Conservation (phyloP, 495 filamentous ascomycete genomes). For the Chlorociboria aeruginascens region DNA sequence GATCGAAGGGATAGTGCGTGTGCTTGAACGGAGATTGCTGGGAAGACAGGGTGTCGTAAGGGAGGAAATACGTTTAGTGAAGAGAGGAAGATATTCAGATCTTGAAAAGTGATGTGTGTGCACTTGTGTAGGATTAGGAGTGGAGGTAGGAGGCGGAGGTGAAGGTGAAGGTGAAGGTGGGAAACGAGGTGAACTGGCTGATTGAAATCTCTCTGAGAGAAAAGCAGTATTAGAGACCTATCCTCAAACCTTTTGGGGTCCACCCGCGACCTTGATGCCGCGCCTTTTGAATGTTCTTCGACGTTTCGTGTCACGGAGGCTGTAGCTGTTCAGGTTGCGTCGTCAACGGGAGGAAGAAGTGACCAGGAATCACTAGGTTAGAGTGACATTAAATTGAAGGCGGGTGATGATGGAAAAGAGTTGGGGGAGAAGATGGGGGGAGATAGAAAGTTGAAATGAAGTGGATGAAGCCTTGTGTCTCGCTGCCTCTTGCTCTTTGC, state of each 20-base stretch:
- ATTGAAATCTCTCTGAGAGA: slow-evolving; percentile 15
- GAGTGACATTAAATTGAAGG: too few species aligned
- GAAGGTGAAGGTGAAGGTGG: slow-evolving; percentile 8
- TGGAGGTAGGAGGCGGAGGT: slow-evolving; percentile 17
- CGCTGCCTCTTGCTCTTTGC: too few species aligned
- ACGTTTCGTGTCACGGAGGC: slow-evolving; percentile 6
- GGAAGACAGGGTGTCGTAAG: slow-evolving; percentile 4
- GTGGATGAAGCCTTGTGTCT: too few species aligned
- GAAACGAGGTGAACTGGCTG: slow-evolving; percentile 15
- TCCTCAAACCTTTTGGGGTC: slow-evolving; percentile 22
- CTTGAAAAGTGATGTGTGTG: slow-evolving; percentile 18
- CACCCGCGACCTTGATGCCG: slow-evolving; percentile 12
- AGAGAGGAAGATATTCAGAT: slow-evolving; percentile 14
- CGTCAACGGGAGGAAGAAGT: too few species aligned
- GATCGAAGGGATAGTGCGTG: slow-evolving; percentile 21
- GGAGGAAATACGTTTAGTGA: slow-evolving; percentile 15
- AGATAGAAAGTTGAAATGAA: too few species aligned
- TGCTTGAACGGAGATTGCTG: slow-evolving; percentile 15
- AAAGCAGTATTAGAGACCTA: slow-evolving; percentile 21
- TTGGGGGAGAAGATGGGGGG: too few species aligned
- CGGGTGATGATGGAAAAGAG: too few species aligned
- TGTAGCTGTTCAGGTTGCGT: too few species aligned
- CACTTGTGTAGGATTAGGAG: slow-evolving; percentile 17
- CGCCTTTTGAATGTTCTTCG: slow-evolving; percentile 6
- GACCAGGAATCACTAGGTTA: too few species aligned